These are phyloP conservation scores for Phytopythium sindhum DNA, from an alignment of 352 stramenopile genomes.

Conservation along the genomic window DNA sequence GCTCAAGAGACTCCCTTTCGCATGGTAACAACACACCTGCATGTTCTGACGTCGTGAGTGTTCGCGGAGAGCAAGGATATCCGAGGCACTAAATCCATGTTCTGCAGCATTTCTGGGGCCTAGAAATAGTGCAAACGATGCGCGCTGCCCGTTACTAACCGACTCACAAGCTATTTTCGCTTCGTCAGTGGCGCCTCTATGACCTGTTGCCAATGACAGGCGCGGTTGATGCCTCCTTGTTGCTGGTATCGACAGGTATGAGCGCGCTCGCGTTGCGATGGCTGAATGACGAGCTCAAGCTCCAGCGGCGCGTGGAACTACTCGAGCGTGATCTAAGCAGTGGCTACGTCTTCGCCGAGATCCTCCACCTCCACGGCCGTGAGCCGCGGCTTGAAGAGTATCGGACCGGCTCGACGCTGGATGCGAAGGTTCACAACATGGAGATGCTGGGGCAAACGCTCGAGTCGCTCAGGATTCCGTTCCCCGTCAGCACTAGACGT, in stretches of 20 bases:
- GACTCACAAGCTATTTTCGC: neutral
- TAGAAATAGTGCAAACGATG: neutral
- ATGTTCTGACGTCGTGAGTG: neutral
- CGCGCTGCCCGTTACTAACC: neutral
- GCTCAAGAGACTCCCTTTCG: neutral
- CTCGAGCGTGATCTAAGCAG: slow-evolving; percentile 69
- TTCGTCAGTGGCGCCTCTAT: neutral
- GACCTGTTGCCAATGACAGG: neutral
- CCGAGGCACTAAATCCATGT: neutral
- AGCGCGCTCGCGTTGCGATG: slow-evolving; percentile 57
- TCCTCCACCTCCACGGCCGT: slow-evolving; percentile 47
- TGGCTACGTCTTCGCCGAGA: slow-evolving; percentile 59
- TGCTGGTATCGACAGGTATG: slow-evolving; percentile 24
- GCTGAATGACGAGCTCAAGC: slow-evolving; percentile 59
- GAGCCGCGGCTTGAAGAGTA: slow-evolving; percentile 51
- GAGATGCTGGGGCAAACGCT: slow-evolving; percentile 47
- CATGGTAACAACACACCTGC: neutral
- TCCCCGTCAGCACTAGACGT: slow-evolving; percentile 38
- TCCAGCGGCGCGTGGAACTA: slow-evolving; percentile 40
- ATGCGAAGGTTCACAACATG: slow-evolving; percentile 56
- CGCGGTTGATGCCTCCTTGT: neutral
- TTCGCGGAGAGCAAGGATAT: neutral
- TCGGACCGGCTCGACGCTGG: slow-evolving; percentile 23
- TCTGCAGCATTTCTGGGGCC: neutral
- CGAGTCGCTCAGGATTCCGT: slow-evolving; percentile 29